These are phyloP conservation scores for Gypsophila paniculata DNA, from an alignment of 179 eudicot species.

Conservation along the genomic window DNA sequence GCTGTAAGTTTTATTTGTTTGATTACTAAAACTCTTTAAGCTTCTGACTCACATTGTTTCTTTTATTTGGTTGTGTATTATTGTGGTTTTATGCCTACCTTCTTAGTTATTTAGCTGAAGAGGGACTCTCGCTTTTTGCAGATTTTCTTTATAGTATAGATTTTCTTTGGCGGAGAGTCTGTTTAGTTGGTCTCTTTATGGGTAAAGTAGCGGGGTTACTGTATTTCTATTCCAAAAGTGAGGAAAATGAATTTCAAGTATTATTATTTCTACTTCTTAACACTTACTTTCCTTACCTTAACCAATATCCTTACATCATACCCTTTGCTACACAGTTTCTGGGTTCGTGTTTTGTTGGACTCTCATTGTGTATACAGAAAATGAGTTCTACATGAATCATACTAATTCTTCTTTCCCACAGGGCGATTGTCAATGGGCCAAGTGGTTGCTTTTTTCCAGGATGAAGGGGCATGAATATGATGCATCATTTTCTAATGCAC, in stretches of 20 bases:
- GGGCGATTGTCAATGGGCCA: constrained; percentile 93
- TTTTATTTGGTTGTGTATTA: too few relatives aligned
- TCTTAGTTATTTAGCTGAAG: not conserved
- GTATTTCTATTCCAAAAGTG: not conserved
- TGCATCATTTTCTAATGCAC: constrained; percentile 91
- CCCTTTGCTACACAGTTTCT: not conserved
- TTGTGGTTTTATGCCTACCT: not conserved
- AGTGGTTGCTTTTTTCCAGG: constrained; percentile 81
- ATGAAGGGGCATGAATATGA: constrained; percentile 88
- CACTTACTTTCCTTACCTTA: not conserved
- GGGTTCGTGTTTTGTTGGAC: not conserved
- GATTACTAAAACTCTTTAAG: too few relatives aligned
- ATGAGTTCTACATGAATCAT: constrained; percentile 8
- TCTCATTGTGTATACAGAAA: not conserved
- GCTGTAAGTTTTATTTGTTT: constrained; percentile 50
- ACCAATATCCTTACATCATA: not conserved
- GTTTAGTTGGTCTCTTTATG: too few relatives aligned
- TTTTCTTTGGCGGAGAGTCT: not conserved
- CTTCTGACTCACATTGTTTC: too few relatives aligned
- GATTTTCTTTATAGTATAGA: too few relatives aligned
- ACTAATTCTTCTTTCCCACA: constrained; percentile 33
- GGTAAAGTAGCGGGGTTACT: not conserved
- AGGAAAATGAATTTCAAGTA: constrained; percentile 7
- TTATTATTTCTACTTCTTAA: not conserved
- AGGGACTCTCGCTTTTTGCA: too few relatives aligned